Conservation (phyloP, 2,329 filamentous ascomycete genomes). For the Myriangium duriaei region DNA sequence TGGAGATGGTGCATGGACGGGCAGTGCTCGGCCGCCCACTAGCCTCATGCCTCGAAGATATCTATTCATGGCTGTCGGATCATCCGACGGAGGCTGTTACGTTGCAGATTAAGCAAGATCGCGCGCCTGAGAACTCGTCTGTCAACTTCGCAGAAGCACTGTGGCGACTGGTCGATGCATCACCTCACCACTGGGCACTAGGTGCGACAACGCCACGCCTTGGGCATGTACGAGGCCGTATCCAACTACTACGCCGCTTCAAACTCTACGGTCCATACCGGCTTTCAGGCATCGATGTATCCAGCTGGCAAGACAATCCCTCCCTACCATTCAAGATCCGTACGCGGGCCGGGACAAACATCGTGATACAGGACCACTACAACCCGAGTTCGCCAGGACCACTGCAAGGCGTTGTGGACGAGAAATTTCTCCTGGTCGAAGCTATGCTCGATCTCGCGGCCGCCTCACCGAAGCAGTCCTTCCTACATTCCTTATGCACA, state of each 20-base stretch:
- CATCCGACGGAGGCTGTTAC: slow-evolving; percentile 22
- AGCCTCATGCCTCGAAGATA: slow-evolving; percentile 16
- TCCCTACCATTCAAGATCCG: slow-evolving; percentile 24
- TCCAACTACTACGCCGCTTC: slow-evolving; percentile 26
- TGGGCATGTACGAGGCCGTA: slow-evolving; percentile 22
- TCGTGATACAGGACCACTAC: slow-evolving; percentile 39
- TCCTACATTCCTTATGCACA: background rate
- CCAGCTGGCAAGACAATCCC: slow-evolving; percentile 25
- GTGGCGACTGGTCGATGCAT: slow-evolving; percentile 14
- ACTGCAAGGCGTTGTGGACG: slow-evolving; percentile 27
- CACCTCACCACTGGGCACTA: slow-evolving; percentile 22
- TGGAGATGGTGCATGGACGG: slow-evolving; percentile 26
- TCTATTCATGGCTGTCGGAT: slow-evolving; percentile 20
- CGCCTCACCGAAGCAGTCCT: background rate
- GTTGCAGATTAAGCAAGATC: slow-evolving; percentile 25
- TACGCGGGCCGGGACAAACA: slow-evolving; percentile 24
- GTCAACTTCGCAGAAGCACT: slow-evolving; percentile 29
- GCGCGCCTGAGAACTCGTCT: slow-evolving; percentile 19
- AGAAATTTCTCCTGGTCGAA: slow-evolving; percentile 29
- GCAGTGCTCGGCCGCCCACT: slow-evolving; percentile 21
- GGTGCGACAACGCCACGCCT: slow-evolving; percentile 22
- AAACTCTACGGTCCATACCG: slow-evolving; percentile 9
- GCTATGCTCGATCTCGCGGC: slow-evolving; percentile 27
- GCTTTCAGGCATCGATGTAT: slow-evolving; percentile 22
- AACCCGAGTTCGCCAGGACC: slow-evolving; percentile 27